These are phyloP conservation scores for Amesomyces nigricolor DNA, from an alignment of 2,329 filamentous ascomycete genomes.

Conservation along the genomic window DNA sequence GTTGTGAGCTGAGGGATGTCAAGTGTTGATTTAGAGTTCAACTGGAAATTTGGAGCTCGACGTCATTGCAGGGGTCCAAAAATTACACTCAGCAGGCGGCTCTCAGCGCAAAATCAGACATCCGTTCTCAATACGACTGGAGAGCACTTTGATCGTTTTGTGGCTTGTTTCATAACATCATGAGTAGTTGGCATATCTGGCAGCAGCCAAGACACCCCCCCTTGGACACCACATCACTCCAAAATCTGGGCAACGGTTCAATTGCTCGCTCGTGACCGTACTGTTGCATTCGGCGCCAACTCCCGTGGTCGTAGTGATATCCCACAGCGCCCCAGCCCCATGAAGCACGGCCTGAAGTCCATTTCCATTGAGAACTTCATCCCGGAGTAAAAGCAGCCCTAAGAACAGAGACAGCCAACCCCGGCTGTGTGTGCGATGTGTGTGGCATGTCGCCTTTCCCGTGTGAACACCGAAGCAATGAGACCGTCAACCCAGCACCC, in stretches of 20 bases:
- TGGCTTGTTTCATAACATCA: no score
- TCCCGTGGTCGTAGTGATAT: conserved; percentile 8
- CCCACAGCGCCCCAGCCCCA: conserved; percentile 13
- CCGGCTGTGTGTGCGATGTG: conserved; percentile 32
- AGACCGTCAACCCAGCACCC: conserved; percentile 35
- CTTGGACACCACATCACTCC: neutral
- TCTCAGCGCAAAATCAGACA: neutral
- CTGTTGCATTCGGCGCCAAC: conserved; percentile 14
- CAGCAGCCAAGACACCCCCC: neutral
- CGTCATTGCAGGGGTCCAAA: conserved; percentile 21
- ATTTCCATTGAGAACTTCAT: conserved; percentile 44
- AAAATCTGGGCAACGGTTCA: conserved; percentile 8
- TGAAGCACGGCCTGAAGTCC: conserved; percentile 28
- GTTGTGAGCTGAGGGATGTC: neutral
- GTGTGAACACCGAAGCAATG: conserved; percentile 51
- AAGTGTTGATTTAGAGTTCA: conserved; percentile 1
- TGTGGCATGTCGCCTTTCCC: conserved; percentile 43
- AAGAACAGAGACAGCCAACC: conserved; percentile 37
- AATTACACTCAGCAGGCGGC: neutral
- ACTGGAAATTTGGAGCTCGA: conserved; percentile 19
- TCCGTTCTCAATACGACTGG: no score
- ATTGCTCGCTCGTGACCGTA: conserved; percentile 10
- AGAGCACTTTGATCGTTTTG: no score
- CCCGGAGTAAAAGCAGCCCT: conserved; percentile 41
- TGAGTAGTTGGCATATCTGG: no score